A percentile compares a stretch with the other conserved stretches of the same genome.
These are phyloP conservation scores for Nitzschia putrida DNA, from an alignment of 108 stramenopile genomes.

Conservation along the genomic window DNA sequence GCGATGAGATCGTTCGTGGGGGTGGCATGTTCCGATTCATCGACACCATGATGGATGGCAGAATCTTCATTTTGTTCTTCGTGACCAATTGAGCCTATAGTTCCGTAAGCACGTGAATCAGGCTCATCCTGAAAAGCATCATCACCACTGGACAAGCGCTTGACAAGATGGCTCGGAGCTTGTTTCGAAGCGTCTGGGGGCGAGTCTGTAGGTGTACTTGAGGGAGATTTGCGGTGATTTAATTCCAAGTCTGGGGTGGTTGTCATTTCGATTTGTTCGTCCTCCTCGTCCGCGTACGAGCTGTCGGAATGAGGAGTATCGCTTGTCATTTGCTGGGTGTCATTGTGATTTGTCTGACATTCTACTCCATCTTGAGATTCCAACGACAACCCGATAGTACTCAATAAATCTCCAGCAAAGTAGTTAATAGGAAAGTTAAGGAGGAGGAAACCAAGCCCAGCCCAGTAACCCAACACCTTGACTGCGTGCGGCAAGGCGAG, in stretches of 20 bases:
- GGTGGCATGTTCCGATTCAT: background rate
- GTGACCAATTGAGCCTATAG: background rate
- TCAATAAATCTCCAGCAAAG: slow-evolving; percentile 58
- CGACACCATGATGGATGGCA: background rate
- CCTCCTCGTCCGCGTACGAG: background rate
- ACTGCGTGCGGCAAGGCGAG: slow-evolving; percentile 60
- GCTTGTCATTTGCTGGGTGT: background rate
- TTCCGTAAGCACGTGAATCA: too few species aligned
- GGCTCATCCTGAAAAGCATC: background rate
- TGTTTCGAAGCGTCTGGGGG: background rate
- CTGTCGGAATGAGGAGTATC: background rate
- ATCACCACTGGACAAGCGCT: background rate
- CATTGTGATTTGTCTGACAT: background rate
- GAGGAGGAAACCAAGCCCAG: slow-evolving; percentile 56
- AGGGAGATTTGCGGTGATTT: too few species aligned
- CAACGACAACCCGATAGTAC: slow-evolving; percentile 37
- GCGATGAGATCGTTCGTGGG: slow-evolving; percentile 60
- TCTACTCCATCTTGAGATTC: slow-evolving; percentile 20
- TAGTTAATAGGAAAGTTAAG: slow-evolving; percentile 68
- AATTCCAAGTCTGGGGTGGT: background rate
- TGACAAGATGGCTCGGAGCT: background rate
- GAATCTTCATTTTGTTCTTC: background rate
- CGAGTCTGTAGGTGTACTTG: background rate
- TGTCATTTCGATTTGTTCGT: background rate
- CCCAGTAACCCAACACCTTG: slow-evolving; percentile 34